Percentiles rank a stretch among this genome's conserved stretches.
phyloP scores from a whole-genome alignment of 306 rosid species.

The Lathyrus sativus region DNA sequence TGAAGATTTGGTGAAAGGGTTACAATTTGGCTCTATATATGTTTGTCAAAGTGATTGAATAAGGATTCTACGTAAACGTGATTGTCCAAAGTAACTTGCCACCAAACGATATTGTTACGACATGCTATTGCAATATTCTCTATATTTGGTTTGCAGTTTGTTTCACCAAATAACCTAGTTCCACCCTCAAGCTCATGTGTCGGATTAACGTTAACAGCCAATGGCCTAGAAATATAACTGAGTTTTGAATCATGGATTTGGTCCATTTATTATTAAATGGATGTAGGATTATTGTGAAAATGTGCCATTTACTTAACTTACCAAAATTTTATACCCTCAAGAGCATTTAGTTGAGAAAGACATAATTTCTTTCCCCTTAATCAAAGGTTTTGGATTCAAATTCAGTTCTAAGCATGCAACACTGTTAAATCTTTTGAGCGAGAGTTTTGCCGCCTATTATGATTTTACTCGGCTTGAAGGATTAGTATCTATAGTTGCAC shows the following conservation, averaged over 20 bases:
- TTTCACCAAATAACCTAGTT: conserved; percentile 44
- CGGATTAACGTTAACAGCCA: conserved; percentile 1
- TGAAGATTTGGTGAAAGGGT: conserved; percentile 39
- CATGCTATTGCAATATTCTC: conserved; percentile 14
- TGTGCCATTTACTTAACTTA: too few species aligned
- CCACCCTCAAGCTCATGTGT: neutral
- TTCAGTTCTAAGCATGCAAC: too few species aligned
- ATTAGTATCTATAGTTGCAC: too few species aligned
- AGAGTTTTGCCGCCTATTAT: too few species aligned
- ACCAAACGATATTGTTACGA: conserved; percentile 41
- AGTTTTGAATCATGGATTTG: neutral
- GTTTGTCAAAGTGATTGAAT: conserved; percentile 25
- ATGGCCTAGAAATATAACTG: conserved; percentile 7
- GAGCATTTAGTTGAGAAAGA: too few species aligned
- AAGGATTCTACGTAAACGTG: conserved; percentile 36
- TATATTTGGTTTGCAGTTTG: conserved; percentile 10
- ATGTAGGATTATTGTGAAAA: neutral
- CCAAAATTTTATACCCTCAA: too few species aligned
- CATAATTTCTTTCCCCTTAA: too few species aligned
- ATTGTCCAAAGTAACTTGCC: conserved; percentile 44
- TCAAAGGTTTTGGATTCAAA: too few species aligned
- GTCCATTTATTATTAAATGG: neutral
- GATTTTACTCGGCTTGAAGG: too few species aligned
- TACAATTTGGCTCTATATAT: conserved; percentile 11
- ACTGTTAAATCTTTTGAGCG: too few species aligned